These are phyloP conservation scores for Boletus barrowsii DNA, from an alignment of 768 basidiomycete genomes.

Conservation along the genomic window DNA sequence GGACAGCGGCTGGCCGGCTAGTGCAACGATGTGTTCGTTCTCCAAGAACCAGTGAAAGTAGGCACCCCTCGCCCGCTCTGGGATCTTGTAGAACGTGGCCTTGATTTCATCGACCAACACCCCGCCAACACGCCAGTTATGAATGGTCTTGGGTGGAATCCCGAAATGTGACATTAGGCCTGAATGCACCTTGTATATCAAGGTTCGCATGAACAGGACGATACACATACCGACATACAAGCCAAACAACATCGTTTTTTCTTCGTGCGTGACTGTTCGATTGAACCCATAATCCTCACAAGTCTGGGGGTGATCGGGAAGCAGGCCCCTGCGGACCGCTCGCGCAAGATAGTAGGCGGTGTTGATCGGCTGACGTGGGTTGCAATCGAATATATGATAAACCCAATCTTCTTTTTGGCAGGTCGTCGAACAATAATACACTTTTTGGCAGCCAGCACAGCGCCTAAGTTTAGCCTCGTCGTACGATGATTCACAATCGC, in stretches of 20 bases:
- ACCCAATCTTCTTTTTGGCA: background rate
- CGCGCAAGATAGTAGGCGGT: background rate
- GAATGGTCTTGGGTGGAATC: no score
- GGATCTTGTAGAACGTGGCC: background rate
- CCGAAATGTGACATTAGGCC: background rate
- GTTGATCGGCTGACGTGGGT: background rate
- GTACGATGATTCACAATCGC: background rate
- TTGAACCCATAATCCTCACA: background rate
- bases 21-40: slow-evolving; percentile 2
- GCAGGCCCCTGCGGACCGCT: background rate
- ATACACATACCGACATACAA: background rate
- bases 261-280: background rate
- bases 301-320: background rate
- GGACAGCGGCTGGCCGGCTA: background rate
- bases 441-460: background rate
- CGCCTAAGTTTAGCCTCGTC: background rate
- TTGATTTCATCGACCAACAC: background rate
- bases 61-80: background rate
- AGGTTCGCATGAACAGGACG: background rate
- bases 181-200: background rate
- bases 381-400: slow-evolving; percentile 3
- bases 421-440: background rate
- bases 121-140: no score
- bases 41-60: slow-evolving; percentile 3
- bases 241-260: background rate